Evolutionary conservation across 2,329 filamentous ascomycete genomes (phyloP).

Genomic region (Macrophomina phaseolina): DNA sequence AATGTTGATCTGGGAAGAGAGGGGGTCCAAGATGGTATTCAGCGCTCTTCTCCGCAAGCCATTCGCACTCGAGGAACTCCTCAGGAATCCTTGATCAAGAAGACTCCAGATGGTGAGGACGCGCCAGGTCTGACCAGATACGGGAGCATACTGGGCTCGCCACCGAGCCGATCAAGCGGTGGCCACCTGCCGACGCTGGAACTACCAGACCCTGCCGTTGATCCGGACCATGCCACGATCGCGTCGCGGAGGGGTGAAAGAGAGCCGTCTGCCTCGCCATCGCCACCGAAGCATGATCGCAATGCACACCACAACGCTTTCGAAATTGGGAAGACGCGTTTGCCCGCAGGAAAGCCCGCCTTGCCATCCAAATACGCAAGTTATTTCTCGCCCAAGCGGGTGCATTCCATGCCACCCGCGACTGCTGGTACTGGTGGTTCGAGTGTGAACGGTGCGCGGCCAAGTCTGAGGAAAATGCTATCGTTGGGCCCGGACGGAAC

Average conservation of each 20-base stretch:
- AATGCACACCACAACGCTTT: slow-evolving; percentile 46
- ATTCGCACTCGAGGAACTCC: slow-evolving; percentile 31
- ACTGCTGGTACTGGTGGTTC: slow-evolving; percentile 19
- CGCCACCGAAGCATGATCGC: not conserved
- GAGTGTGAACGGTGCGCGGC: slow-evolving; percentile 35
- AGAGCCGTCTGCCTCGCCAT: slow-evolving; percentile 35
- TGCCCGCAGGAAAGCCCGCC: slow-evolving; percentile 36
- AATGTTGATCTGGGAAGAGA: slow-evolving; percentile 32
- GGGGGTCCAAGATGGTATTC: slow-evolving; percentile 27
- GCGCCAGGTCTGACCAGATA: slow-evolving; percentile 56
- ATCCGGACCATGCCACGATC: slow-evolving; percentile 41
- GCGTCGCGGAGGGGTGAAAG: slow-evolving; percentile 25
- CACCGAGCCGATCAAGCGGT: slow-evolving; percentile 9
- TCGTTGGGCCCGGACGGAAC: slow-evolving; percentile 48
- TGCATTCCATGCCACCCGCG: slow-evolving; percentile 46
- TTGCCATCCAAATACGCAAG: slow-evolving; percentile 42
- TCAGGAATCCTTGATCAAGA: slow-evolving; percentile 24
- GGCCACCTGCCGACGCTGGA: slow-evolving; percentile 57
- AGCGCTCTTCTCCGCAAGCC: slow-evolving; percentile 26
- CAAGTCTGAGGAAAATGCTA: slow-evolving; percentile 48
- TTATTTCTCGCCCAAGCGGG: slow-evolving; percentile 48
- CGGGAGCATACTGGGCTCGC: slow-evolving; percentile 64
- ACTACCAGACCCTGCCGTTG: slow-evolving; percentile 67
- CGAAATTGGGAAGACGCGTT: slow-evolving; percentile 50
- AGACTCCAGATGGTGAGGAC: slow-evolving; percentile 12